Evolutionary conservation across 2,329 filamentous ascomycete species (phyloP).

Genomic region (Penicillium sp.): DNA sequence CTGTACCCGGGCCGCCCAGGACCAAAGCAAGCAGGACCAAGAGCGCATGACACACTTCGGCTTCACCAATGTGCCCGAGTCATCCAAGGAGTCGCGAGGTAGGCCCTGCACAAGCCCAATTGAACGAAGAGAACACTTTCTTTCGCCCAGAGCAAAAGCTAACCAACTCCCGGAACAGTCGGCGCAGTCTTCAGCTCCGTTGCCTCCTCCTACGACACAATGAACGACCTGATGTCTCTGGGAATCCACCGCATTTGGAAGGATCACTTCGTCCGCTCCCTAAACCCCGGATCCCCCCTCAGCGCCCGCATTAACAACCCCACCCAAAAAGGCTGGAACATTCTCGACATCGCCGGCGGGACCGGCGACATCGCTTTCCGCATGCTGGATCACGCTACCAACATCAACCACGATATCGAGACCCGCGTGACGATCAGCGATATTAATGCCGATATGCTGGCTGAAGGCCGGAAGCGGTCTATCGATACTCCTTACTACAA

Average conservation of each 20-base stretch:
- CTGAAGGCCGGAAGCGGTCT: conserved; percentile 80
- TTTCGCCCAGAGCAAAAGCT: conserved; percentile 1
- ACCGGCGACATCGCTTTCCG: conserved; percentile 98
- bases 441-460: conserved; percentile 94
- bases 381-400: conserved; percentile 83
- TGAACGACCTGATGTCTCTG: conserved; percentile 99
- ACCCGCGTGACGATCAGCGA: conserved; percentile 89
- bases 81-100: conserved; percentile 72
- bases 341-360: conserved; percentile 95
- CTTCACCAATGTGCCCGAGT: conserved; percentile 79
- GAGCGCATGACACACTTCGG: conserved; percentile 82
- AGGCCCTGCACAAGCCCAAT: conserved; percentile 11
- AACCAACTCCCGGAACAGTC: conserved; percentile 52
- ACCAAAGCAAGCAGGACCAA: conserved; percentile 41
- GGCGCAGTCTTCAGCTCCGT: conserved; percentile 93
- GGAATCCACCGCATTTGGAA: conserved; percentile 97
- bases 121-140: neutral
- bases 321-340: conserved; percentile 60
- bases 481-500: conserved; percentile 61
- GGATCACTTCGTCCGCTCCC: conserved; percentile 88
- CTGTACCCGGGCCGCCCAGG: conserved; percentile 45
- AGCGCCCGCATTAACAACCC: conserved; percentile 31
- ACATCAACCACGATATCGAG: conserved; percentile 74
- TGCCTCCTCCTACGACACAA: conserved; percentile 89
- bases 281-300: conserved; percentile 73